A percentile compares a stretch with the other conserved stretches of the same genome.
Evolutionary conservation across 179 eudicot genomes (phyloP).

Genomic region (Silene coronaria): DNA sequence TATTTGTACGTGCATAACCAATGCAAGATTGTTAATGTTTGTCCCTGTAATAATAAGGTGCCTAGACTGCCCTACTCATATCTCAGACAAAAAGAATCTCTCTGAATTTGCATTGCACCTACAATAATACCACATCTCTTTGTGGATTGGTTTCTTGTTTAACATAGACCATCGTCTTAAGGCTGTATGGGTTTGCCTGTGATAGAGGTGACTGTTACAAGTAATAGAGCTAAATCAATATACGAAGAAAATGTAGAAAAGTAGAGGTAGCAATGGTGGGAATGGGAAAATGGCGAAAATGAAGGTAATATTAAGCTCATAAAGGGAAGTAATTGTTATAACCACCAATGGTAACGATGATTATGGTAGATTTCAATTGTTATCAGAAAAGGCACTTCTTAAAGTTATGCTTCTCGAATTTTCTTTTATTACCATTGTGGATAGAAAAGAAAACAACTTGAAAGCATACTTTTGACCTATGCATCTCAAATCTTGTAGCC

Average conservation of each 20-base stretch:
- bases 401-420: background rate
- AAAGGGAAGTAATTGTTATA: background rate
- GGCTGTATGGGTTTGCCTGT: background rate
- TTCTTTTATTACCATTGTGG: no score
- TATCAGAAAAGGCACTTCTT: background rate
- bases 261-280: no score
- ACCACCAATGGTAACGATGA: no score
- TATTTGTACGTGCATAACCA: background rate
- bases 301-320: no score
- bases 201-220: no score
- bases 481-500: no score
- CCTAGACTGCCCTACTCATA: background rate
- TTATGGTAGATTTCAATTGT: background rate
- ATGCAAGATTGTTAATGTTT: background rate
- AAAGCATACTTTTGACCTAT: no score
- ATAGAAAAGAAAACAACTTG: no score
- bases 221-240: no score
- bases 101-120: background rate
- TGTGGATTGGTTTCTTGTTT: background rate
- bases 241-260: no score
- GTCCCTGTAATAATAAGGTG: background rate
- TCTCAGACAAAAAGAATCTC: background rate
- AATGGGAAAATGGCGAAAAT: no score
- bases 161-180: background rate
- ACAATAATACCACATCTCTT: background rate